Base-by-base conservation (phyloP, 805 yeast species). In the Zygotorulaspora danielsina region DNA sequence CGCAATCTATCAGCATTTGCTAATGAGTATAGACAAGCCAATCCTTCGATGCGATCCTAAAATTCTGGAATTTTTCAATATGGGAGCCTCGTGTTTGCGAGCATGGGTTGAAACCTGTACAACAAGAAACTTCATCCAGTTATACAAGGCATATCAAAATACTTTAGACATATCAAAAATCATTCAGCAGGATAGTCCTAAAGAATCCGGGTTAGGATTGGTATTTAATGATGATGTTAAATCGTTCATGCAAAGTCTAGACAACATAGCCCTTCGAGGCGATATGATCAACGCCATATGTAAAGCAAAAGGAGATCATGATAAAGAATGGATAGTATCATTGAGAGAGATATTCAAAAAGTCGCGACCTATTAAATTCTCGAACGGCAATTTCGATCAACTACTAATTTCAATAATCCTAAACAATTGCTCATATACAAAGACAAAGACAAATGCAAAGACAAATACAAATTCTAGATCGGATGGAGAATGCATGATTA, bases 371-470 rank as follows among this genome's bases (percentile, higher is more conserved):
- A 32, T 34, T 5, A 32, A 30, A 15, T 31, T 34, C 11, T 6
- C 12, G 9, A 17, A 36, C n/a, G 33, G 19, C n/a, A 38, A 43
- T 20, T 45, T 42, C 12, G 42, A 39, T 2, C 42, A 17, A 6
- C 8, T 34, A 31, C 30, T 39, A 8, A 20, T 22, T 13, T 22
- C 29, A 16, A 34, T 41, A 17, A 9, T 34, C 16, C 13, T 32
- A 19, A 37, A 27, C 20, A 38, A 44, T 22, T 15, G 20, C 20
- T 21, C 26, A 25, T 19, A n/a, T n/a, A n/a, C n/a, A n/a, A n/a
- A n/a, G n/a, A n/a, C n/a, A n/a, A n/a, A n/a, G n/a, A n/a, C n/a
- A n/a, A n/a, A n/a, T n/a, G n/a, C n/a, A n/a, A n/a, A n/a, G 18
- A 9, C 22, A 18, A n/a, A 28, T 6, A 12, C 17, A 5, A 19